These are phyloP conservation scores for Nicotiana rustica DNA, from an alignment of 305 asterid species.

Conservation along the genomic window DNA sequence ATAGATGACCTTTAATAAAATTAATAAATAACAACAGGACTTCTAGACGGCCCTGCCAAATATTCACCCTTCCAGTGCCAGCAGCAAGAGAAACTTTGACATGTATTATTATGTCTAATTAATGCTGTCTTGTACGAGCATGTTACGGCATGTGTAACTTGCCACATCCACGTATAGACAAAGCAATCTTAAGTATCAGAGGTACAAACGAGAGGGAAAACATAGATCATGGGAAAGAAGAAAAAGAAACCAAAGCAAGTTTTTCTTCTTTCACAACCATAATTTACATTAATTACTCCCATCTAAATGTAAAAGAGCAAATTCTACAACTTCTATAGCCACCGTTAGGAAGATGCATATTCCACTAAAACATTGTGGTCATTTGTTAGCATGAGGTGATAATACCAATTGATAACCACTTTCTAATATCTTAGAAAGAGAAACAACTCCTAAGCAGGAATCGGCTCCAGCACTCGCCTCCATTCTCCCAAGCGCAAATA, in stretches of 20 bases:
- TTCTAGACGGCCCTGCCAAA: background rate
- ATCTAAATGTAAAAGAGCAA: background rate
- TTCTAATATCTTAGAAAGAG: conserved; percentile 8
- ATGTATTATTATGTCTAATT: background rate
- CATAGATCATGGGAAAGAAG: background rate
- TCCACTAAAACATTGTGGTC: conserved; percentile 20
- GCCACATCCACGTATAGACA: conserved; percentile 8
- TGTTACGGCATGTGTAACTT: background rate
- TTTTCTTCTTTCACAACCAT: background rate
- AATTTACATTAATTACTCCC: conserved; percentile 9
- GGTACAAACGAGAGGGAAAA: conserved; percentile 9
- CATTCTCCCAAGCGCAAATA: conserved; percentile 2
- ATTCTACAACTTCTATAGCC: background rate
- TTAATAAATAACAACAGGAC: background rate
- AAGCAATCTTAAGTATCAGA: background rate
- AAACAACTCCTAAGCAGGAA: background rate
- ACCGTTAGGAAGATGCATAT: background rate
- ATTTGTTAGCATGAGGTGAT: background rate
- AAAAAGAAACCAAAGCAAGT: background rate
- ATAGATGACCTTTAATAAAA: background rate
- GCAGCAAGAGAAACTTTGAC: conserved; percentile 28
- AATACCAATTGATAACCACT: conserved; percentile 21
- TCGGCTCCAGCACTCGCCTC: background rate
- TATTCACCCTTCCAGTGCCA: background rate
- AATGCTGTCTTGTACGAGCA: background rate